Evolutionary conservation across 106 monocot genomes (phyloP), one percentile per base, ranked within the genome.

Genomic region (Dactylorhiza incarnata): DNA sequence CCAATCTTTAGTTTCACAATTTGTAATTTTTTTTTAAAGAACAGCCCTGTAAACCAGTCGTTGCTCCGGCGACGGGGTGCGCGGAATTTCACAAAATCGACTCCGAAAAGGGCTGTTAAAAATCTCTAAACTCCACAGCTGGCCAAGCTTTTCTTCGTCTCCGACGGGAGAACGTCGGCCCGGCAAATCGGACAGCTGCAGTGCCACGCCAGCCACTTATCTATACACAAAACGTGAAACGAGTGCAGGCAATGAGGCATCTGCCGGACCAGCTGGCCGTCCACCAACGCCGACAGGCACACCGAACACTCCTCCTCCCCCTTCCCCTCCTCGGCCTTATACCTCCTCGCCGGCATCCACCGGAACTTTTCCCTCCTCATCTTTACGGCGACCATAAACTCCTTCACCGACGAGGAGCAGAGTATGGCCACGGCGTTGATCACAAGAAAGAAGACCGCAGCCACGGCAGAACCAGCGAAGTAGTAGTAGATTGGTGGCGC

Each of bases 131-230:
- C 51, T 52, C 14, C 51, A 15, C 51, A 52, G 14, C 51, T 52
- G 51, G 15, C 10, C 2, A 15, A 10, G 16, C 56, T 56, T 56
- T n/a, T 17, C 6, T 3, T 19, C 56, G 20, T 19, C 58, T 20
- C 58, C 0, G 22, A 22, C 10, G 53, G 5, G 9, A 66, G 16
- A 44, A 74, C 78, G 9, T 44, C 61, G 14, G 73, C 71, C 3
- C 81, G 74, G 70, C 85, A 84, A 11, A 84, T 43, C 5, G 84
- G 84, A 22, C 84, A 84, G 12, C 22, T 77, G 0, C 54, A 73
- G 54, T 81, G 85, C 16, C 71, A 70, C 37, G 50, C 61, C 37
- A 86, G 79, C 86, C 86, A 86, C 86, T 71, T 75, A 65, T 80
- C 83, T 13, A 86, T 80, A 16, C 86, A 86, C 14, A 76, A 9